Evolutionary conservation across 2,329 filamentous ascomycete species (phyloP).

Genomic region (Berkeleyomyces rouxiae): DNA sequence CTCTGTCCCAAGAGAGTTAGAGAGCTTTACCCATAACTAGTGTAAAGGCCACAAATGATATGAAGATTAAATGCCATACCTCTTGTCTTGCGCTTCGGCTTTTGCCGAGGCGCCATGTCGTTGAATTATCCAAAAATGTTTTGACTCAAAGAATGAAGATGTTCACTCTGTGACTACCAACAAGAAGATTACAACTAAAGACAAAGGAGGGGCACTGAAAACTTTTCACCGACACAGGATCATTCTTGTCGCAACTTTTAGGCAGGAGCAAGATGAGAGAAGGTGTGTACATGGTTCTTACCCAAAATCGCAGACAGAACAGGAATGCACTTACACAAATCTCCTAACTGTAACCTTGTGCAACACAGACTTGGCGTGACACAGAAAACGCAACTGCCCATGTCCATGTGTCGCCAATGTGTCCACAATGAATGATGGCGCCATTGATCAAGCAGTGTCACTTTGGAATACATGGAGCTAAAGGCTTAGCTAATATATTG

Average conservation of each 20-base stretch:
- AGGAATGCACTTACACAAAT: not conserved
- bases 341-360: not conserved
- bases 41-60: not conserved
- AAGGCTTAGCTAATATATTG: no score
- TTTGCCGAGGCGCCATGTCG: slow-evolving; percentile 7
- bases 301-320: not conserved
- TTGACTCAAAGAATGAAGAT: not conserved
- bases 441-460: no score
- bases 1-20: not conserved
- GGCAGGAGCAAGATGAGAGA: not conserved
- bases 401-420: no score
- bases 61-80: slow-evolving; percentile 1
- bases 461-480: no score
- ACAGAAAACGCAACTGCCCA: not conserved
- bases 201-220: not conserved
- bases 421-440: no score
- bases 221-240: not conserved
- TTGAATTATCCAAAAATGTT: not conserved
- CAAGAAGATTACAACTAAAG: not conserved
- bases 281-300: not conserved
- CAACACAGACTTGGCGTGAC: not conserved
- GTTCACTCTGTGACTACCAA: not conserved
- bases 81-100: slow-evolving; percentile 5
- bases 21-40: not conserved
- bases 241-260: not conserved